Evolutionary conservation across 2,329 filamentous ascomycete genomes (phyloP).

Genomic region (Orbilia blumenaviensis): DNA sequence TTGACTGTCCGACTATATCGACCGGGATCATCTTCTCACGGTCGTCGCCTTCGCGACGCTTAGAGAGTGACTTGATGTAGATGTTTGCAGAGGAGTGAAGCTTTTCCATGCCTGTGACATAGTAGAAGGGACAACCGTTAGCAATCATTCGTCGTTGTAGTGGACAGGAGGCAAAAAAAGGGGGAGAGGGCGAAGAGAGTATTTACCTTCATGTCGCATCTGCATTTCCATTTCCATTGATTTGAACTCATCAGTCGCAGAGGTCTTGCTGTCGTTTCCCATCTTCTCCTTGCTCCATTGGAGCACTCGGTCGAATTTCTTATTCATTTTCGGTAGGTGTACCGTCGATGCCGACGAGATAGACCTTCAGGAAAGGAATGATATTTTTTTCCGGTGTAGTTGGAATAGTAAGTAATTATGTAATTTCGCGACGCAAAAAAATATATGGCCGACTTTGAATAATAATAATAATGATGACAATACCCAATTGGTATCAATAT

Average conservation of each 20-base stretch:
- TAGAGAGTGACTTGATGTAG: constrained; percentile 88
- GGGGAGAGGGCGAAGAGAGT: constrained; percentile 47
- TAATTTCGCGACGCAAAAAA: neutral
- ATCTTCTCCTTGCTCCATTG: constrained; percentile 99
- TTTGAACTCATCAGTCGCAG: constrained; percentile 89
- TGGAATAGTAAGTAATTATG: neutral
- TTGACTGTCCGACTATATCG: constrained; percentile 80
- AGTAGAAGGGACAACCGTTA: neutral
- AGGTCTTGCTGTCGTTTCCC: constrained; percentile 88
- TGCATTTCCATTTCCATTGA: constrained; percentile 88
- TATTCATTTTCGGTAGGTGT: constrained; percentile 64
- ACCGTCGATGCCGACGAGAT: neutral
- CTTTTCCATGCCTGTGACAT: constrained; percentile 80
- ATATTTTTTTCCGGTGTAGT: neutral
- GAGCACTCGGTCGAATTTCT: constrained; percentile 93
- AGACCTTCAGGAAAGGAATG: neutral
- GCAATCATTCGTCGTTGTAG: neutral
- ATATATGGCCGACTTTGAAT: neutral
- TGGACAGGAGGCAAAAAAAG: neutral
- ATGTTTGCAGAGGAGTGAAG: constrained; percentile 84
- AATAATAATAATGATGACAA: neutral
- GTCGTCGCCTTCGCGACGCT: constrained; percentile 84
- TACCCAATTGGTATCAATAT: neutral
- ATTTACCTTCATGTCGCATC: constrained; percentile 84
- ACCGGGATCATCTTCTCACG: constrained; percentile 86